Percentiles rank a stretch among this genome's conserved stretches.
Conservation (phyloP, 2,329 filamentous ascomycete genomes). For the Pseudocercospora ulei region DNA sequence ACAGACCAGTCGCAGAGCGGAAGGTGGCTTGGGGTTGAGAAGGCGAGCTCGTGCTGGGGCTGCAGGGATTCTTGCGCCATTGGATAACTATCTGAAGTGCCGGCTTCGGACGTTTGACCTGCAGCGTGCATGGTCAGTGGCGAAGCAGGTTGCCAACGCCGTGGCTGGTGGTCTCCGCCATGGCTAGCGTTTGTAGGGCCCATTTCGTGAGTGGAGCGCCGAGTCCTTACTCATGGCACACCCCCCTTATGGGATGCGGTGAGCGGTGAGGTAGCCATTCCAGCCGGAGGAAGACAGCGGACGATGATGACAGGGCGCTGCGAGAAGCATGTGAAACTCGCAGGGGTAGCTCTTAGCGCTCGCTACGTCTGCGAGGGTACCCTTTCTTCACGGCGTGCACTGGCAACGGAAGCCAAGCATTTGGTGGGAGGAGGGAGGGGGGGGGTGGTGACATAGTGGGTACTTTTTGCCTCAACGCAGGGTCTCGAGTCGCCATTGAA, state of each 20-base stretch:
- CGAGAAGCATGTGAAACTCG: slow-evolving; percentile 7
- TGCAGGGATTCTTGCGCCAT: slow-evolving; percentile 16
- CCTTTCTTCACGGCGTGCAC: background rate
- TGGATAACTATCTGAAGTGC: slow-evolving; percentile 1
- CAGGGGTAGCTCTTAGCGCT: slow-evolving; percentile 1
- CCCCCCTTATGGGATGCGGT: background rate
- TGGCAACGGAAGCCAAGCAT: too few relatives aligned
- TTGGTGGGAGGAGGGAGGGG: too few relatives aligned
- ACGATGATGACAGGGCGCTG: background rate
- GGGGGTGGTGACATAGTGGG: too few relatives aligned
- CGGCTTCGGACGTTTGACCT: slow-evolving; percentile 8
- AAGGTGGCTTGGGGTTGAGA: slow-evolving; percentile 17
- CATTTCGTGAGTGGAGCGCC: background rate
- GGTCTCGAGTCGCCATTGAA: slow-evolving; percentile 6
- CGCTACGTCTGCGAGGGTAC: slow-evolving; percentile 1
- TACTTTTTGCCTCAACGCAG: slow-evolving; percentile 8
- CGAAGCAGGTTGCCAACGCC: background rate
- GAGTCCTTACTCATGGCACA: too few relatives aligned
- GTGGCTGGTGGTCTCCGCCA: background rate
- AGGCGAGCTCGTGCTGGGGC: slow-evolving; percentile 7
- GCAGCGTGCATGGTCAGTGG: background rate
- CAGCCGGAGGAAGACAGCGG: background rate
- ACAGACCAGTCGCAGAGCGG: slow-evolving; percentile 6
- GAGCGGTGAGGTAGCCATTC: background rate
- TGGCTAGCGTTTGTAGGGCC: background rate